Evolutionary conservation across 2,329 filamentous ascomycete species (phyloP).

Genomic region (Botrytis squamosa): DNA sequence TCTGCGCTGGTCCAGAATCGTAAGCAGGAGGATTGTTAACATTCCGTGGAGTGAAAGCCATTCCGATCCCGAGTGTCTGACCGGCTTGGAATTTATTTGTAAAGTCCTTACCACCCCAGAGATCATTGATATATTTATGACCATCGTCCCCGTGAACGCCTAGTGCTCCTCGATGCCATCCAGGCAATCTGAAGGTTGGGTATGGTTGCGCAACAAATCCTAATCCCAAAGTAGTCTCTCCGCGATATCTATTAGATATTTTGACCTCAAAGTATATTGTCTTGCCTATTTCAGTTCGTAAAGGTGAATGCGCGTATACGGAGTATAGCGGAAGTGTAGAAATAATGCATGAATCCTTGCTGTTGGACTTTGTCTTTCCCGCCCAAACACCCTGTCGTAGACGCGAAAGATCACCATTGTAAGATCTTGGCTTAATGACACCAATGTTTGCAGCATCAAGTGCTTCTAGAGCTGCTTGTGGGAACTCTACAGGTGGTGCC

Average conservation of each 20-base stretch:
- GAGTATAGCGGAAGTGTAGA: slow-evolving; percentile 69
- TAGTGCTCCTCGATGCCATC: slow-evolving; percentile 74
- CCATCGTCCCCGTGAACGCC: slow-evolving; percentile 82
- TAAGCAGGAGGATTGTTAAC: slow-evolving; percentile 37
- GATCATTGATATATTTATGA: slow-evolving; percentile 71
- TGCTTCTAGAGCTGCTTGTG: slow-evolving; percentile 47
- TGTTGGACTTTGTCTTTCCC: slow-evolving; percentile 44
- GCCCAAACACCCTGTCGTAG: slow-evolving; percentile 53
- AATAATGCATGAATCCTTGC: slow-evolving; percentile 62
- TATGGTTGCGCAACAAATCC: slow-evolving; percentile 75
- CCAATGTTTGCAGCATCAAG: slow-evolving; percentile 53
- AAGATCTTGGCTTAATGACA: slow-evolving; percentile 52
- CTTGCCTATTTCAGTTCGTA: slow-evolving; percentile 47
- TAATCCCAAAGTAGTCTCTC: slow-evolving; percentile 57
- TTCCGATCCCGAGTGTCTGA: slow-evolving; percentile 70
- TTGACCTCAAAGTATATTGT: slow-evolving; percentile 71
- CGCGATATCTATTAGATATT: slow-evolving; percentile 45
- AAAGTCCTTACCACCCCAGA: slow-evolving; percentile 70
- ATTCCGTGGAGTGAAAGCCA: slow-evolving; percentile 51
- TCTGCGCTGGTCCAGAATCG: slow-evolving; percentile 31
- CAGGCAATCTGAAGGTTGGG: slow-evolving; percentile 73
- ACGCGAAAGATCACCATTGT: slow-evolving; percentile 48
- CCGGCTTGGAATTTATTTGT: slow-evolving; percentile 61
- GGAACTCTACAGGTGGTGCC: slow-evolving; percentile 51
- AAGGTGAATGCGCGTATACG: slow-evolving; percentile 57